Evolutionary conservation across 441 rosid species (phyloP).

Genomic region (Eruca vesicaria): DNA sequence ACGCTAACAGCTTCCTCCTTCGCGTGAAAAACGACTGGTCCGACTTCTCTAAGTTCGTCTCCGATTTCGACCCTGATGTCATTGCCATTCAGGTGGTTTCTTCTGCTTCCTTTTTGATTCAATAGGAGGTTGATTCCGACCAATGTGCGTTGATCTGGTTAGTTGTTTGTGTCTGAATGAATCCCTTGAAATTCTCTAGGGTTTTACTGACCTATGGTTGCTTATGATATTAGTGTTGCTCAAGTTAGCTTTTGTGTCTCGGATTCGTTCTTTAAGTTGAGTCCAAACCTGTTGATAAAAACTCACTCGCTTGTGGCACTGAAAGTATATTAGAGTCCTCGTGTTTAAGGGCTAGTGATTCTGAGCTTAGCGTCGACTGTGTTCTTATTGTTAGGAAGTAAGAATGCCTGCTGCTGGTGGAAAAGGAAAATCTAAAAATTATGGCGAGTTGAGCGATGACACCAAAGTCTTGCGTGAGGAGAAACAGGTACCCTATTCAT

Average conservation of each 20-base stretch:
- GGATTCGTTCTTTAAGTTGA: not conserved
- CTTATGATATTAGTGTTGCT: too few species aligned
- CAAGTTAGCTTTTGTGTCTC: not conserved
- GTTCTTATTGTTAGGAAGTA: conserved; percentile 70
- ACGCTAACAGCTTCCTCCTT: conserved; percentile 93
- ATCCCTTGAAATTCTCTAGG: not conserved
- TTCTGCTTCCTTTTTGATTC: not conserved
- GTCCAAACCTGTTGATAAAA: not conserved
- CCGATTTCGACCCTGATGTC: conserved; percentile 77
- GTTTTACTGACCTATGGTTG: not conserved
- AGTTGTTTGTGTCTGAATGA: not conserved
- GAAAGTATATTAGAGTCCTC: too few species aligned
- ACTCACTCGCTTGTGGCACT: not conserved
- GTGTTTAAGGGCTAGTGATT: too few species aligned
- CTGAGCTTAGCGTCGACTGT: conserved; percentile 31
- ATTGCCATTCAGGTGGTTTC: conserved; percentile 74
- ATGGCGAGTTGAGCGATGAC: conserved; percentile 82
- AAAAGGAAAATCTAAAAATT: conserved; percentile 72
- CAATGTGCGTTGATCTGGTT: conserved; percentile 6
- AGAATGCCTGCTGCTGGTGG: conserved; percentile 99
- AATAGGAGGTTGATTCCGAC: not conserved
- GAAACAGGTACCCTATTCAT: conserved; percentile 57
- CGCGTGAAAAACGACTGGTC: conserved; percentile 95
- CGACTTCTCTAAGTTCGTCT: conserved; percentile 64
- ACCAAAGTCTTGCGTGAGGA: conserved; percentile 86